A percentile compares a stretch with the other conserved stretches of the same genome.
Evolutionary conservation across 2,329 filamentous ascomycete genomes (phyloP).

Genomic region (Parastagonospora nodorum): DNA sequence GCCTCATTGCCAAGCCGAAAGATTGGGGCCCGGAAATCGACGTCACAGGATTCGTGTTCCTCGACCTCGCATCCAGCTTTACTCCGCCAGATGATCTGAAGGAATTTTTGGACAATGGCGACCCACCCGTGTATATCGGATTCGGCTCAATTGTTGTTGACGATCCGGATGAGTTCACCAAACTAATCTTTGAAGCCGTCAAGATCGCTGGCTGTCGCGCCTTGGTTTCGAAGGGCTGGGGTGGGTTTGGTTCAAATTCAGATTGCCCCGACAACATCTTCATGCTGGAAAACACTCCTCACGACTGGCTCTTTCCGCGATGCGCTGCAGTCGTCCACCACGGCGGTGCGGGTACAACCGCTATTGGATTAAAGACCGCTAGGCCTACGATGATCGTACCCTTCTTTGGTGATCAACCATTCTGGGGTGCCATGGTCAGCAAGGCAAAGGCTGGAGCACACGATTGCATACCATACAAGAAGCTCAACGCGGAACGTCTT

Average conservation of each 20-base stretch:
- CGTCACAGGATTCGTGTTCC: conserved; percentile 78
- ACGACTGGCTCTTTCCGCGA: conserved; percentile 76
- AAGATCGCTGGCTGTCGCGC: conserved; percentile 69
- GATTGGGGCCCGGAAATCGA: conserved; percentile 75
- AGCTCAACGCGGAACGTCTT: conserved; percentile 65
- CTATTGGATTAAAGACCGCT: conserved; percentile 72
- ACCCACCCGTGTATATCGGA: conserved; percentile 72
- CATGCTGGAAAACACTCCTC: conserved; percentile 74
- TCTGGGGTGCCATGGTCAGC: conserved; percentile 75
- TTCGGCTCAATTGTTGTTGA: conserved; percentile 79
- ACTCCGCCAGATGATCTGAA: conserved; percentile 61
- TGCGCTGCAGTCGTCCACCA: conserved; percentile 73
- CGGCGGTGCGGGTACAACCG: conserved; percentile 78
- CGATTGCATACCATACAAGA: conserved; percentile 69
- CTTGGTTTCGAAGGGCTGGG: conserved; percentile 77
- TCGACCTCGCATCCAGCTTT: conserved; percentile 69
- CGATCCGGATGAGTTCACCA: conserved; percentile 69
- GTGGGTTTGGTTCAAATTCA: conserved; percentile 65
- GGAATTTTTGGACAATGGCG: conserved; percentile 45
- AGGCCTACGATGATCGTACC: conserved; percentile 77
- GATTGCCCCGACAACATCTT: conserved; percentile 63
- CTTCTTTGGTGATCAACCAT: conserved; percentile 80
- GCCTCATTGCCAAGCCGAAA: conserved; percentile 67
- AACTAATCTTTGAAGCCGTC: conserved; percentile 73
- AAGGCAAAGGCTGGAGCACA: conserved; percentile 67